Percentiles rank a stretch among this genome's conserved stretches.
phyloP scores from a whole-genome alignment of 768 basidiomycete species.

The Lentinus tigrinus region DNA sequence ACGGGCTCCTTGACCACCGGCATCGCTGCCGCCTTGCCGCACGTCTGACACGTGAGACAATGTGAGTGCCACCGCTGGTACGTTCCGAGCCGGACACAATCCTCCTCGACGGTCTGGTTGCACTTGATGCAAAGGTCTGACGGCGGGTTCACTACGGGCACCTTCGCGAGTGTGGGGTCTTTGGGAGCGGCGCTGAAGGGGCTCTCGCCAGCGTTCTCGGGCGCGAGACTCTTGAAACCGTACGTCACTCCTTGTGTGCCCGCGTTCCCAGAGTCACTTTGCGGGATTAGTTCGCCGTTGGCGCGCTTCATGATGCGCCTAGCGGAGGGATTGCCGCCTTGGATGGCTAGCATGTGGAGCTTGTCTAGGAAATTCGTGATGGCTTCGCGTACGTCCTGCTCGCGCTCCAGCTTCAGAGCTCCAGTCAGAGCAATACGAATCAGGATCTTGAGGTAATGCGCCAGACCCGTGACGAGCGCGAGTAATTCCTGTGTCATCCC shows the following conservation, averaged over 20 bases:
- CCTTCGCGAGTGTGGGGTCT: conserved; percentile 46
- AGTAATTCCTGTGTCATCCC: conserved; percentile 97
- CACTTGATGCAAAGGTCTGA: conserved; percentile 93
- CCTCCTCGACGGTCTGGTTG: conserved; percentile 90
- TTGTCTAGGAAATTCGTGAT: conserved; percentile 91
- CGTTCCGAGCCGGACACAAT: conserved; percentile 93
- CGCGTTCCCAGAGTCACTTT: conserved; percentile 45
- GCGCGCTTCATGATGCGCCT: conserved; percentile 74
- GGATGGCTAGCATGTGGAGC: conserved; percentile 85
- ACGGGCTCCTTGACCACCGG: conserved; percentile 53
- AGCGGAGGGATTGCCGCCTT: conserved; percentile 78
- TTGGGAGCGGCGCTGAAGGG: conserved; percentile 58
- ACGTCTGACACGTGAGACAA: conserved; percentile 82
- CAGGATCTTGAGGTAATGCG: conserved; percentile 98
- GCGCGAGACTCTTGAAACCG: conserved; percentile 89
- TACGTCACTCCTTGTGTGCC: conserved; percentile 89
- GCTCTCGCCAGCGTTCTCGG: conserved; percentile 87
- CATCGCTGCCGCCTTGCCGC: conserved; percentile 74
- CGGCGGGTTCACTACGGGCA: conserved; percentile 68
- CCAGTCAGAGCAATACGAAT: conserved; percentile 97
- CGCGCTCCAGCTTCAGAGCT: conserved; percentile 91
- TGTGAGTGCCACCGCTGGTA: conserved; percentile 96
- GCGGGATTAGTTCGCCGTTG: conserved; percentile 56
- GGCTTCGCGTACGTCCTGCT: conserved; percentile 77
- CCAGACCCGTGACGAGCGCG: conserved; percentile 96